Base-by-base conservation (phyloP, 1,284 basidiomycete genomes). In the Puccinia coronata region DNA sequence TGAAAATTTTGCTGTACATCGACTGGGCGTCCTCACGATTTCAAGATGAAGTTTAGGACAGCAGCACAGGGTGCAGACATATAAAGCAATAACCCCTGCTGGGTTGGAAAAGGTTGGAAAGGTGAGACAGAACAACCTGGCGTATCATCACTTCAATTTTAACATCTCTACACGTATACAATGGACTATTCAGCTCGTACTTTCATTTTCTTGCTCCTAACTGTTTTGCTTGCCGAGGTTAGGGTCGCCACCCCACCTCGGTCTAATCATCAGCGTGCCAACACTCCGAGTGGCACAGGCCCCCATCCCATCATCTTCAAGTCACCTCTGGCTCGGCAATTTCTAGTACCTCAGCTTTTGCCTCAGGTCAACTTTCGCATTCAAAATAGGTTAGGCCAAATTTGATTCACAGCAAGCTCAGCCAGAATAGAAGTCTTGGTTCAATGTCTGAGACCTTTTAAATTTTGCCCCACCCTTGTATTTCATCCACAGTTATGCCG, bases 401-500 rank as follows among this genome's bases (percentile, higher is more conserved):
- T 59, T 59, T 16, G 9, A 34, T 16, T 28, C 34, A n/a, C n/a
- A n/a, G n/a, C 28, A 12, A 59, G 57, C 28, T 12, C 14, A 34
- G n/a, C n/a, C n/a, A n/a, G n/a, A n/a, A n/a, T n/a, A n/a, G n/a
- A n/a, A n/a, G n/a, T n/a, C 16, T 34, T 25, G 28, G 28, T 18
- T 31, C 18, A 12, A 63, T 63, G 2, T 63, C 61, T 63, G 18
- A 63, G n/a, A 9, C 34, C 12, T 41, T 41, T 59, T 25, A 34
- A 6, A 63, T 36, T 2, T 63, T 39, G 6, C 36, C n/a, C n/a
- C n/a, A n/a, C n/a, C n/a, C n/a, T n/a, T n/a, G n/a, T 4, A 39
- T 23, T 9, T 41, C 31, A 18, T 23, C 23, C 61, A 20, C 39
- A 78, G 75, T 83, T 93, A 91, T 91, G 87, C 91, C 18, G 92